Percentiles rank a stretch among this genome's conserved stretches.
These are phyloP conservation scores for Suillus decipiens DNA, from an alignment of 768 basidiomycete genomes.

Conservation along the genomic window DNA sequence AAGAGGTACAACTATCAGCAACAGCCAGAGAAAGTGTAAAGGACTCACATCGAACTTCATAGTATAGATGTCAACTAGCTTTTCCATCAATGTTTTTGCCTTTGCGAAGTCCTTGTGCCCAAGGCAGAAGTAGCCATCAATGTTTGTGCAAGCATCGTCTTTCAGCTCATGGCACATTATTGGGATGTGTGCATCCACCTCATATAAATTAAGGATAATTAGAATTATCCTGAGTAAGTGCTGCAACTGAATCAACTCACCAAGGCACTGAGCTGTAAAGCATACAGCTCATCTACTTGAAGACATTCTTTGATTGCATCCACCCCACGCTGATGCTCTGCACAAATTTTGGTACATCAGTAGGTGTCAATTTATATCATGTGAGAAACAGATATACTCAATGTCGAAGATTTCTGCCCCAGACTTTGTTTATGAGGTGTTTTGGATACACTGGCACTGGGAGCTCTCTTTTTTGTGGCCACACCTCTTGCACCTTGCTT, in stretches of 20 bases:
- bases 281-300: conserved; percentile 1
- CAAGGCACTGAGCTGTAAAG: neutral
- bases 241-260: conserved; percentile 3
- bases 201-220: neutral
- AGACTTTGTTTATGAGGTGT: neutral
- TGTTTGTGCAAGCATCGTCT: neutral
- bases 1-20: neutral
- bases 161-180: neutral
- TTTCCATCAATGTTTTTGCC: neutral
- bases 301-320: neutral
- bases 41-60: neutral
- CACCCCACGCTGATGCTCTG: neutral
- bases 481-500: neutral
- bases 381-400: neutral
- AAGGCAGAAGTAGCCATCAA: neutral
- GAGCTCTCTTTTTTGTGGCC: neutral
- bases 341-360: neutral
- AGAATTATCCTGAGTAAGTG: neutral
- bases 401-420: neutral
- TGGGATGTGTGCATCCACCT: neutral
- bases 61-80: neutral
- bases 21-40: neutral
- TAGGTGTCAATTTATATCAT: neutral
- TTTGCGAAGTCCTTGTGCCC: neutral
- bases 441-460: neutral